Evolutionary conservation across 2,329 filamentous ascomycete species (phyloP), one percentile per base, ranked within the genome.

Genomic region (Polytolypa hystricis): DNA sequence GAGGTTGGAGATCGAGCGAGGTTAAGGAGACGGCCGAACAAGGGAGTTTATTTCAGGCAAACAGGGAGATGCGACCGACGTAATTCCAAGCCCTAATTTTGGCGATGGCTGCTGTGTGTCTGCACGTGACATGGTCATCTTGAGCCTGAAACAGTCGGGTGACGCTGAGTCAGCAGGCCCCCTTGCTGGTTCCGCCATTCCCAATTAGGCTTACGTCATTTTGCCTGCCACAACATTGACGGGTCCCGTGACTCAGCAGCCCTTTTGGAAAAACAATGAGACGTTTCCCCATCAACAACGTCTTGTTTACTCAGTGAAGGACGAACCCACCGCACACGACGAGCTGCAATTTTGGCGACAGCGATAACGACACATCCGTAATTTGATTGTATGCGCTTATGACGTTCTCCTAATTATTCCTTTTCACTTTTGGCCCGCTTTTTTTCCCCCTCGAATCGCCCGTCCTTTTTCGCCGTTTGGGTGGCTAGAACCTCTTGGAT

Each of bases 261-360:
- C 31, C 29, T n/a, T n/a, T n/a, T n/a, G 32, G 18, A 38, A 35
- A 26, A 41, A 37, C 29, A 37, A 30, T 37, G 32, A 18, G 37
- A 38, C 42, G 44, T 45, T 44, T 46, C 43, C 44, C 44, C 42
- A 43, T 45, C 40, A 45, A 45, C 45, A 43, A 46, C 40, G 18
- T 40, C 36, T 43, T 46, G 42, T 38, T 51, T 44, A 41, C 38
- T 26, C 21, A 14, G 34, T n/a, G 11, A 17, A 16, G 7, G 26
- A n/a, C 29, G 12, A 11, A 17, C 14, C 4, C 3, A 4, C 33
- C 15, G 19, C 14, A 17, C 19, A 9, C 34, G 16, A 23, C 18
- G 35, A 32, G 12, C 28, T 14, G 14, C 26, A 15, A 37, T 17
- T n/a, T 30, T 30, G 34, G 19, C 35, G 32, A 30, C 37, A 29